Conservation (phyloP, 805 yeast species). For the Tetrapisispora namnaoensis region DNA sequence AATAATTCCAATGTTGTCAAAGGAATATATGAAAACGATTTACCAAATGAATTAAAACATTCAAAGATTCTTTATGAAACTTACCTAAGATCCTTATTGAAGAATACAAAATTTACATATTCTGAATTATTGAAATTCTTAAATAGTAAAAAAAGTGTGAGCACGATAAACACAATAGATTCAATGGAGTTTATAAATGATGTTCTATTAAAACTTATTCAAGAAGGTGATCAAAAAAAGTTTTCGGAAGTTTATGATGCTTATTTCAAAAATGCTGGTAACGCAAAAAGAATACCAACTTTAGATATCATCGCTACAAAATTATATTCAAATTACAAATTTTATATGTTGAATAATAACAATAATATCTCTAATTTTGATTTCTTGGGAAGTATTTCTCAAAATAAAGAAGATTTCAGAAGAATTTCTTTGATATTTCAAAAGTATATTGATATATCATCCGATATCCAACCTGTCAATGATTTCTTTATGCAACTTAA, state of each 20-base stretch:
- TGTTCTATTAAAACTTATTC: constrained; percentile 13
- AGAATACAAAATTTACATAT: constrained; percentile 5
- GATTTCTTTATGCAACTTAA: constrained; percentile 14
- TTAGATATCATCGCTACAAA: constrained; percentile 15
- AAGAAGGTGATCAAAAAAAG: constrained; percentile 4
- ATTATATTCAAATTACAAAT: constrained; percentile 16
- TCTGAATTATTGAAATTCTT: constrained; percentile 12
- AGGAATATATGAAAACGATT: constrained; percentile 19
- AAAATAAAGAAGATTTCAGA: constrained; percentile 10
- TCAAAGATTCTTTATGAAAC: constrained; percentile 14
- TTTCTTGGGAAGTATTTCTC: constrained; percentile 15
- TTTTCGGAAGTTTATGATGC: constrained; percentile 13
- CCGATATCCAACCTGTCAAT: constrained; percentile 14
- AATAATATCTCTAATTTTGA: constrained; percentile 9
- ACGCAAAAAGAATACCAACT: constrained; percentile 9
- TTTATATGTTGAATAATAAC: background rate
- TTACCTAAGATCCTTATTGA: constrained; percentile 12
- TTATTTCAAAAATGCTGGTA: constrained; percentile 6
- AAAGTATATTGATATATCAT: constrained; percentile 15
- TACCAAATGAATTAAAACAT: constrained; percentile 15
- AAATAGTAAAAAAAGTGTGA: background rate
- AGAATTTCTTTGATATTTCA: constrained; percentile 12
- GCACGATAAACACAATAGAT: constrained; percentile 1
- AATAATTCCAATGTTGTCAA: constrained; percentile 11
- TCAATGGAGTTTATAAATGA: constrained; percentile 18